phyloP scores from a whole-genome alignment of 2,329 filamentous ascomycete genomes.

The Diaporthe nobilis region DNA sequence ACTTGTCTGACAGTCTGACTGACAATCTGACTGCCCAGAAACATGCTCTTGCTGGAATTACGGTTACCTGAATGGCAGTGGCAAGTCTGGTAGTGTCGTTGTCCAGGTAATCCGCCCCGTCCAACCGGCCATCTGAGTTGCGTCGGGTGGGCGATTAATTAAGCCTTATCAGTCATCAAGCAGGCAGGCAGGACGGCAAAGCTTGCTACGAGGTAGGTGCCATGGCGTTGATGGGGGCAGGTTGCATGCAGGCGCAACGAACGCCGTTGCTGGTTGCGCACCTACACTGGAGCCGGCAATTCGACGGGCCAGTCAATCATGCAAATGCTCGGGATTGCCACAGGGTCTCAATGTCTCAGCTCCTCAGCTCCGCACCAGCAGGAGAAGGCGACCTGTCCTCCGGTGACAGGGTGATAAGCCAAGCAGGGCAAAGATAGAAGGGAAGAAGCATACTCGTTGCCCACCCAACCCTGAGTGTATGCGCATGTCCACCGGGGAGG shows the following conservation, averaged over 20 bases:
- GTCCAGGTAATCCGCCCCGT: not conserved
- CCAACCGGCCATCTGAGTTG: not conserved
- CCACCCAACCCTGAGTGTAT: no score
- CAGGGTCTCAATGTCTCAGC: not conserved
- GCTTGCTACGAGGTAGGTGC: not conserved
- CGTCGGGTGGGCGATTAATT: not conserved
- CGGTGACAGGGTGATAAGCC: not conserved
- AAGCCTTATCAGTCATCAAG: not conserved
- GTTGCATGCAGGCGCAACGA: not conserved
- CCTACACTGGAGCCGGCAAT: not conserved
- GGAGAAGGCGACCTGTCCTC: not conserved
- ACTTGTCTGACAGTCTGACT: not conserved
- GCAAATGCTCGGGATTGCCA: not conserved
- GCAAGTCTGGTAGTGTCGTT: not conserved
- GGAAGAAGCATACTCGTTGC: not conserved
- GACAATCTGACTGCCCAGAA: not conserved
- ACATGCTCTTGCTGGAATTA: not conserved
- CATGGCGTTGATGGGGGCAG: not conserved
- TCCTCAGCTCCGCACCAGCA: not conserved
- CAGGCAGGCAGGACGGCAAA: not conserved
- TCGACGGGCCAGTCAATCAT: not conserved
- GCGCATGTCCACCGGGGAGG: no score
- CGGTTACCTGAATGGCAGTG: conserved; percentile 8
- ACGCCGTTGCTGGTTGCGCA: not conserved
- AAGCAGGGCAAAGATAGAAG: not conserved